Percentiles rank a stretch among this genome's conserved stretches.
These are phyloP conservation scores for Iris macrosiphon DNA, from an alignment of 106 monocot species.

Conservation along the genomic window DNA sequence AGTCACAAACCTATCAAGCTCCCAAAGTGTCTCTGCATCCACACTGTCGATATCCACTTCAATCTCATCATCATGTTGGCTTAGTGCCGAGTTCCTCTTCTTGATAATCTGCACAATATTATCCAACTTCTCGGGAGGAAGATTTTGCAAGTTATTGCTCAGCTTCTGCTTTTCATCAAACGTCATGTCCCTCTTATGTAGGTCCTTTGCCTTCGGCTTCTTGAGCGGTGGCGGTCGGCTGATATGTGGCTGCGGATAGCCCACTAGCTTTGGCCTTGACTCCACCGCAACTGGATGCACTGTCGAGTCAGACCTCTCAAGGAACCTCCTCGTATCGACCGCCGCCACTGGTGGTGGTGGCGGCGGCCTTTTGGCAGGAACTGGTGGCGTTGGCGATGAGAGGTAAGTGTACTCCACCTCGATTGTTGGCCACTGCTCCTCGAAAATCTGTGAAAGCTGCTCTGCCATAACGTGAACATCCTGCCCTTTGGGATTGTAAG, in stretches of 20 bases:
- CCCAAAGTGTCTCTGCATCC: constrained; percentile 96
- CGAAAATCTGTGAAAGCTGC: constrained; percentile 51
- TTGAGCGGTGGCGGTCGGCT: constrained; percentile 50
- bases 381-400: constrained; percentile 1
- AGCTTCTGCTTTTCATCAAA: constrained; percentile 93
- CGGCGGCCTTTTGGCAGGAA: constrained; percentile 26
- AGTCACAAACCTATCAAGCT: constrained; percentile 94
- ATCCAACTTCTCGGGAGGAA: constrained; percentile 88
- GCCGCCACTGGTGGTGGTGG: too few relatives aligned
- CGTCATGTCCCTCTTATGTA: constrained; percentile 92
- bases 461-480: constrained; percentile 85
- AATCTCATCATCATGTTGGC: constrained; percentile 96
- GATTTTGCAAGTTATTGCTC: constrained; percentile 77
- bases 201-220: constrained; percentile 94
- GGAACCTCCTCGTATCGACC: constrained; percentile 27
- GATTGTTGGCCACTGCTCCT: constrained; percentile 63
- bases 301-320: constrained; percentile 77
- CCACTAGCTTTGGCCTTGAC: constrained; percentile 26
- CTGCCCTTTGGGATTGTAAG: constrained; percentile 83
- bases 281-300: constrained; percentile 36
- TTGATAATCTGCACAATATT: constrained; percentile 89
- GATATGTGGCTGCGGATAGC: constrained; percentile 12
- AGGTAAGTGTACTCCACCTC: constrained; percentile 41
- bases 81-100: constrained; percentile 75
- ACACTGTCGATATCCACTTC: constrained; percentile 98